A percentile compares a stretch with the other conserved stretches of the same genome.
phyloP scores from a whole-genome alignment of 257 asterid species.

The Lycium barbarum region DNA sequence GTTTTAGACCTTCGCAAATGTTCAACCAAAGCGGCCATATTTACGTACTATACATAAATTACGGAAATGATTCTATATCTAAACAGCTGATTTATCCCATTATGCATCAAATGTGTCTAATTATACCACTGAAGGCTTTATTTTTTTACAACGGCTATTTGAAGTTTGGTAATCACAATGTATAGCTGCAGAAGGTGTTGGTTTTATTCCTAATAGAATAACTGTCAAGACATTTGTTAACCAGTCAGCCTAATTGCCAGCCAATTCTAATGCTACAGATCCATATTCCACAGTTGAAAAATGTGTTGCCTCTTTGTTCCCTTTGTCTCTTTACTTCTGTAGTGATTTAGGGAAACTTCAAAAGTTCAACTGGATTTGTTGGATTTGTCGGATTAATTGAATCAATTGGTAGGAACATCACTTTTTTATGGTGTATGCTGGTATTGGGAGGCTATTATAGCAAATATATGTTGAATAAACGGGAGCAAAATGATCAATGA shows the following conservation, averaged over 20 bases:
- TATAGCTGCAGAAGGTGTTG: not conserved
- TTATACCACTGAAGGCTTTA: not conserved
- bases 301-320: conserved; percentile 30
- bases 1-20: not conserved
- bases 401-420: conserved; percentile 68
- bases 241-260: not conserved
- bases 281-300: conserved; percentile 35
- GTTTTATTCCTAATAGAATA: not conserved
- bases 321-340: not conserved
- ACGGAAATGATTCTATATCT: not conserved
- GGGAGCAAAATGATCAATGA: conserved; percentile 31
- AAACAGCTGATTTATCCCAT: not conserved
- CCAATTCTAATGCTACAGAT: not conserved
- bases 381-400: conserved; percentile 36
- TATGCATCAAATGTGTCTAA: not conserved
- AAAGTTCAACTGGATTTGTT: conserved; percentile 7
- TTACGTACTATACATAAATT: not conserved
- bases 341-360: not conserved
- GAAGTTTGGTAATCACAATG: not conserved
- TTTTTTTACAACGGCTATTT: not conserved
- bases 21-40: not conserved
- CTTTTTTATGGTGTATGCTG: conserved; percentile 60
- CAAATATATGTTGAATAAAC: conserved; percentile 49
- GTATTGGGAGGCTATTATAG: conserved; percentile 46
- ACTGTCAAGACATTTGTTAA: not conserved